Evolutionary conservation across 108 stramenopile genomes (phyloP).

Genomic region (Chaetoceros muelleri): DNA sequence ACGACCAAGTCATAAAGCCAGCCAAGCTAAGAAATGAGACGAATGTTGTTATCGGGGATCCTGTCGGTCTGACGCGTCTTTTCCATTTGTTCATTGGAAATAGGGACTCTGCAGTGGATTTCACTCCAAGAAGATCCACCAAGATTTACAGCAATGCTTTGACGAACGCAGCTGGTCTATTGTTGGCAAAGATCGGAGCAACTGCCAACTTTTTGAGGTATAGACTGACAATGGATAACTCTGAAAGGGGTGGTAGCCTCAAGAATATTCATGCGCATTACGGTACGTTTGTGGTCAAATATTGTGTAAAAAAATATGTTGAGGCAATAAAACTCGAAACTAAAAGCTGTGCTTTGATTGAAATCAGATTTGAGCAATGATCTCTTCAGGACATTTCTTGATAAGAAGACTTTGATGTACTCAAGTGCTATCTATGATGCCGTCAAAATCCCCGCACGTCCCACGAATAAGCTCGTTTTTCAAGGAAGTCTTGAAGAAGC

Average conservation of each 20-base stretch:
- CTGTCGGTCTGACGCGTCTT: slow-evolving; percentile 65
- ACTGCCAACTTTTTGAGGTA: slow-evolving; percentile 79
- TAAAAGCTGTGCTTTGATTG: too few relatives aligned
- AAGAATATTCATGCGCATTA: slow-evolving; percentile 97
- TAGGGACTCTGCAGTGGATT: slow-evolving; percentile 33
- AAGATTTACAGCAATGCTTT: slow-evolving; percentile 46
- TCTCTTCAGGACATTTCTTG: slow-evolving; percentile 84
- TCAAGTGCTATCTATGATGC: slow-evolving; percentile 86
- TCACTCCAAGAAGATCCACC: slow-evolving; percentile 33
- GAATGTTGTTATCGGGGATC: slow-evolving; percentile 57
- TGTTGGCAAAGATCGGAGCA: slow-evolving; percentile 77
- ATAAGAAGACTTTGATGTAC: slow-evolving; percentile 85
- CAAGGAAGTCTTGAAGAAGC: slow-evolving; percentile 82
- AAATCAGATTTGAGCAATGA: slow-evolving; percentile 88
- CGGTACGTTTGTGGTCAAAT: too few relatives aligned
- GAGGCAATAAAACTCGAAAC: too few relatives aligned
- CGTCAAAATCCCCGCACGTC: slow-evolving; percentile 23
- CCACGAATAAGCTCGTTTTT: slow-evolving; percentile 33
- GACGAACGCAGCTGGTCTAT: slow-evolving; percentile 58
- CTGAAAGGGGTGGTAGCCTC: slow-evolving; percentile 63
- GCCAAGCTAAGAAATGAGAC: slow-evolving; percentile 31
- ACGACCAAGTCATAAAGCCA: slow-evolving; percentile 44
- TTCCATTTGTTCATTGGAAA: slow-evolving; percentile 84
- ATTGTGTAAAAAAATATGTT: too few relatives aligned
- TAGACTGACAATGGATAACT: slow-evolving; percentile 88